Evolutionary conservation across 2,329 filamentous ascomycete genomes (phyloP).

Genomic region (Calonectria hawksworthii): DNA sequence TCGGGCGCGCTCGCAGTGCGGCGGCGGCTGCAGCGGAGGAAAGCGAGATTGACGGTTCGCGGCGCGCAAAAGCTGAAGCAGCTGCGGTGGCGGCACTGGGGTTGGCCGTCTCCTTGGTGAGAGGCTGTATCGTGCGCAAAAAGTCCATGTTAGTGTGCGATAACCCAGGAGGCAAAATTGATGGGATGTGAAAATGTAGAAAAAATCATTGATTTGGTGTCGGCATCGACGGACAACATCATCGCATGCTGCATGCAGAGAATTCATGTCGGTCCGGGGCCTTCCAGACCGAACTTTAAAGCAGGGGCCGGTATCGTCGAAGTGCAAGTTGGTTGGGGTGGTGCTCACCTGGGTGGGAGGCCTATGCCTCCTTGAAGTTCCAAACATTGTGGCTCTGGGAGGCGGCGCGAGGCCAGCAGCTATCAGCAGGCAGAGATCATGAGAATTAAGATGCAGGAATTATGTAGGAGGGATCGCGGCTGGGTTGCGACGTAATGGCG

Average conservation of each 20-base stretch:
- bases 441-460: constrained; percentile 21
- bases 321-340: constrained; percentile 34
- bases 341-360: constrained; percentile 64
- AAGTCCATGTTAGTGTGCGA: constrained; percentile 43
- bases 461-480: constrained; percentile 16
- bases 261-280: constrained; percentile 15
- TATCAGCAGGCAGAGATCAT: constrained; percentile 41
- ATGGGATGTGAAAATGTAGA: neutral
- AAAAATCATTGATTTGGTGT: neutral
- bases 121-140: constrained; percentile 63
- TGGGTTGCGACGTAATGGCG: constrained; percentile 28
- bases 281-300: constrained; percentile 40
- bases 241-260: neutral
- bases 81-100: constrained; percentile 85
- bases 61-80: constrained; percentile 82
- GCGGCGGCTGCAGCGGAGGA: constrained; percentile 90
- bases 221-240: constrained; percentile 4
- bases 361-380: constrained; percentile 63
- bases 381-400: constrained; percentile 59
- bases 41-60: constrained; percentile 73
- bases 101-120: constrained; percentile 74
- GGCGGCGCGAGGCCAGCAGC: constrained; percentile 27
- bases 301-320: constrained; percentile 39
- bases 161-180: constrained; percentile 18
- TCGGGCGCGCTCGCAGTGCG: constrained; percentile 83